Evolutionary conservation across 1,139 yeast species (phyloP), one percentile per base, ranked within the genome.

Genomic region (Yamadazyma diddensiae): DNA sequence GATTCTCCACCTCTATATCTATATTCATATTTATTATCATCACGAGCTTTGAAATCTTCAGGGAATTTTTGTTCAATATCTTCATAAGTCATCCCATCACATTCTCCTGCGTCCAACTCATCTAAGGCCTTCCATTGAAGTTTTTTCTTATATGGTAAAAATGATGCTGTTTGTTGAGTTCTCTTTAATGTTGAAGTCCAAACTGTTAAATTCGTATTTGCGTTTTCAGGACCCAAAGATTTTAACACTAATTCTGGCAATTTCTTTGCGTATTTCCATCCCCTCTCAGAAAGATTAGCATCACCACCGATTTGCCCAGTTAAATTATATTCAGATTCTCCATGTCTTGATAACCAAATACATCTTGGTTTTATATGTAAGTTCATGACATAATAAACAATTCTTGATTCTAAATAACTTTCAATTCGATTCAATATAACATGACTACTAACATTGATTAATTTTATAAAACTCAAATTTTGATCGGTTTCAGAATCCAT

Each of bases 271-370:
- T 92, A 92, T 50, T 82, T 65, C 64, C 83, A 73, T 6, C 98
- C 98, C 31, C 98, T 72, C 40, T 82, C 83, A 26, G 94, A 81
- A 37, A 92, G 68, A 49, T 82, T 76, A 3, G 97, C 87, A 62
- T 92, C 97, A 16, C 98, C 98, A 18, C 98, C 98, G 42, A 92
- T 83, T 59, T 88, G 88, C 21, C 97, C 97, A 30, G 92, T 88
- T 44, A 92, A 71, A 56, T 92, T 92, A 64, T 82, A 92, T 55
- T 80, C 82, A 2, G 95, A 83, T 62, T 92, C 98, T 21, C 98
- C 98, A 50, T 92, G 98, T 47, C 98, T 76, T 30, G 95, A 85
- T 34, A 92, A 70, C 90, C 95, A 92, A 41, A 92, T 88, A 43
- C 82, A 75, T 46, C 97, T 74, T 21, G 96, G 95, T 55, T 86